Evolutionary conservation across 768 basidiomycete genomes (phyloP), one percentile per base, ranked within the genome.

Genomic region (Phaeotremella fagi): DNA sequence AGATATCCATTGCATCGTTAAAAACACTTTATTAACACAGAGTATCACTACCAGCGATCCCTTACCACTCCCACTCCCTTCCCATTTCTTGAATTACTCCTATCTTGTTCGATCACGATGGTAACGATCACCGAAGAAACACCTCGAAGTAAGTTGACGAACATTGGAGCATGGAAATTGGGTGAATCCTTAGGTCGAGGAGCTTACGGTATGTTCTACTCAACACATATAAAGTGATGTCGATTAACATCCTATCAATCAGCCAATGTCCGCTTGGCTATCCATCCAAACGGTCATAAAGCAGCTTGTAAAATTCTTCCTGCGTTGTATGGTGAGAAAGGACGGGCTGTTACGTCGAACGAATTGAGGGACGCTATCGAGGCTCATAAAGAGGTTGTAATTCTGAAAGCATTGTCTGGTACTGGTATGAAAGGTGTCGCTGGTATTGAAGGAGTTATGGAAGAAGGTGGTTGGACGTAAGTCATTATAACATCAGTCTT

Each of bases 301-400:
- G 63, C 66, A 12, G 72, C 72, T 3, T 70, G 69, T 64, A 74
- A 74, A 57, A 74, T 74, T 47, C 59, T 74, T 5, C 72, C 72
- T 7, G 59, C 72, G 1, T 57, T 72, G 3, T 62, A 72, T 50
- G 55, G 50, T 15, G 24, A 22, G 2, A 29, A 31, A 1, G 53
- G 50, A 2, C 31, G 45, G 28, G 33, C 57, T 22, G 56, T 59
- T 3, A 64, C 65, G n/a, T 52, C 55, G 49, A 66, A 74, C 37
- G 48, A 66, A 43, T 53, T 58, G 6, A 35, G 72, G 33, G 70
- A 72, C 53, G 70, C 70, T 3, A 50, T 68, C 7, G 72, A 74
- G 46, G 70, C 68, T 4, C 63, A 72, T 48, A 74, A 72, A 50
- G 72, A 74, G 56, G 60, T 70, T 2, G 64, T 74, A 1, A 16